phyloP scores from a whole-genome alignment of 2,329 filamentous ascomycete genomes.

The Sordariomycetes sp. region DNA sequence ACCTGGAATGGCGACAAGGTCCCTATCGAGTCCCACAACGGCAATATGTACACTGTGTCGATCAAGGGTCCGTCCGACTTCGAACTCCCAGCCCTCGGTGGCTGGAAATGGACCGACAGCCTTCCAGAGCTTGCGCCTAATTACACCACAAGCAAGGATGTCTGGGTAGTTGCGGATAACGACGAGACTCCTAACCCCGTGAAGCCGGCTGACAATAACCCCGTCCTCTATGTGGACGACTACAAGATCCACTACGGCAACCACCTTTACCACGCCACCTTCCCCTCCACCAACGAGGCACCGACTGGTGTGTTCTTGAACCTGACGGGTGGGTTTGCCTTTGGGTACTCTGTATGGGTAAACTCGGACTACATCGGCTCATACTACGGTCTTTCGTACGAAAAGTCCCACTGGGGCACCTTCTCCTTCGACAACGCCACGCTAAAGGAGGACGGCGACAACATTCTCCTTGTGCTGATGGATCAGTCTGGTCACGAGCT shows the following conservation, averaged over 20 bases:
- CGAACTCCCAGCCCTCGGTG: constrained; percentile 27
- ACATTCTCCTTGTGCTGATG: constrained; percentile 45
- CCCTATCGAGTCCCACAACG: constrained; percentile 13
- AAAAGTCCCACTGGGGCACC: constrained; percentile 17
- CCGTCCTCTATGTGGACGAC: constrained; percentile 47
- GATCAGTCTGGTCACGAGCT: constrained; percentile 53
- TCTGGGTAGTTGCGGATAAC: constrained; percentile 40
- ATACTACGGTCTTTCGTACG: constrained; percentile 37
- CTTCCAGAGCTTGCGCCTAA: constrained; percentile 34
- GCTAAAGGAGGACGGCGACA: constrained; percentile 19
- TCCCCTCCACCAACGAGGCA: constrained; percentile 24
- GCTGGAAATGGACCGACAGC: constrained; percentile 37
- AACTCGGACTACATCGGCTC: constrained; percentile 49
- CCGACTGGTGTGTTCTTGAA: constrained; percentile 37
- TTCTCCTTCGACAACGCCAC: constrained; percentile 2
- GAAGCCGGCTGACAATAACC: constrained; percentile 37
- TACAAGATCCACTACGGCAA: constrained; percentile 45
- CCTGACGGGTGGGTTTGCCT: constrained; percentile 43
- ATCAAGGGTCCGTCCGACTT: constrained; percentile 17
- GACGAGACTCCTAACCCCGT: constrained; percentile 37
- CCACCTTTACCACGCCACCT: constrained; percentile 45
- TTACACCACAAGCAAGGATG: constrained; percentile 31
- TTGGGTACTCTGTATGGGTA: constrained; percentile 48
- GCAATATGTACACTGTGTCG: constrained; percentile 16
- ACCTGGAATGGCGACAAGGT: constrained; percentile 40